phyloP scores from a whole-genome alignment of 345 rosid species.

The Corymbia maculata region DNA sequence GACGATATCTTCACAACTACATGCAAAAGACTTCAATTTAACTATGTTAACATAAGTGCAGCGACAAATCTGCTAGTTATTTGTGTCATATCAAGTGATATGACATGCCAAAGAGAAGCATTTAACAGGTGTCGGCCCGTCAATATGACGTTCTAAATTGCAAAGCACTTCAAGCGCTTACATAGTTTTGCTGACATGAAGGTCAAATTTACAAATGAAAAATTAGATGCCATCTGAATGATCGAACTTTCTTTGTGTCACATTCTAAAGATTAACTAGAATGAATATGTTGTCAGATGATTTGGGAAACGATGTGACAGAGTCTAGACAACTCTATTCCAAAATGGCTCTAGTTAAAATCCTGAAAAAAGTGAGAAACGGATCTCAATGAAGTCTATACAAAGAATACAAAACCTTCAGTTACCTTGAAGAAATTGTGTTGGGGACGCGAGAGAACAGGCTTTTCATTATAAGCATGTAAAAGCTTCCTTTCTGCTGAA shows the following conservation, averaged over 20 bases:
- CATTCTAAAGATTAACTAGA: background rate
- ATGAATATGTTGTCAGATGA: background rate
- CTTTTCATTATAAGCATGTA: conserved; percentile 59
- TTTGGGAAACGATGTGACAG: background rate
- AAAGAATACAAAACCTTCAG: background rate
- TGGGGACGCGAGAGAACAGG: conserved; percentile 90
- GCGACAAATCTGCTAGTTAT: background rate
- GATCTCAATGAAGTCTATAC: background rate
- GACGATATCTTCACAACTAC: background rate
- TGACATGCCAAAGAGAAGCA: background rate
- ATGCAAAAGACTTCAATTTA: background rate
- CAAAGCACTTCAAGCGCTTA: background rate
- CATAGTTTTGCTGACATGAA: background rate
- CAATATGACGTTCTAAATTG: background rate
- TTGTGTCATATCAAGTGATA: background rate
- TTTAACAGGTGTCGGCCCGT: background rate
- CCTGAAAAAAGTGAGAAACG: background rate
- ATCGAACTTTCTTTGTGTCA: background rate
- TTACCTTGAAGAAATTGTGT: conserved; percentile 63
- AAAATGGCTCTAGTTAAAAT: background rate
- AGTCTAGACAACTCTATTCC: background rate
- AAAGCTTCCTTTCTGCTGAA: conserved; percentile 64
- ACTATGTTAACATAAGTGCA: background rate
- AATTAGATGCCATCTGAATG: background rate
- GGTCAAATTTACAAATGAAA: background rate